Evolutionary conservation across 2,329 filamentous ascomycete genomes (phyloP), one percentile per base, ranked within the genome.

Genomic region (Exophiala alcalophila): DNA sequence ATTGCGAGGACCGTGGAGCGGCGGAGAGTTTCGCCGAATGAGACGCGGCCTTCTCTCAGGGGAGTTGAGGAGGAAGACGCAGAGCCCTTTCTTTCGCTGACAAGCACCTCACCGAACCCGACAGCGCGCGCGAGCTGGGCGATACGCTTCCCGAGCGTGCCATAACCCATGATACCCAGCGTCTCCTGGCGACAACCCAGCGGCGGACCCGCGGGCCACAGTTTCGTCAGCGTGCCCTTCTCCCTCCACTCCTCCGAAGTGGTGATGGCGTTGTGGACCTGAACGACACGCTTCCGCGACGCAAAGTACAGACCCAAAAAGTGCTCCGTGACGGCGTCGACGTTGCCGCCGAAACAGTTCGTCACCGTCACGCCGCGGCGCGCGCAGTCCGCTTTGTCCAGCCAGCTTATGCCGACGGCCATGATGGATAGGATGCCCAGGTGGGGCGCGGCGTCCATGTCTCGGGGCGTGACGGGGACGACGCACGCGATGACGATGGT

Each of bases 271-370:
- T 55, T 39, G 54, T 70, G 61, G 51, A 69, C 56, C 19, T 58
- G 53, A 16, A 69, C 54, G 8, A 71, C 61, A 41, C 61, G 62
- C 40, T 70, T 61, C 36, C 71, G 61, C 5, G 69, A 58, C 4
- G 70, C 68, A 50, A 71, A 72, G 55, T 73, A 74, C 43, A 76
- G 53, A 29, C 65, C 69, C 27, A 76, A 65, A 8, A 71, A 71
- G 61, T 75, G 72, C 54, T 76, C 72, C 20, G 64, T 64, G 7
- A 74, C 71, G 30, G 67, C 59, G 32, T 71, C 65, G 31, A 71
- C 62, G 39, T 74, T 74, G 15, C 70, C 66, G n/a, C 59, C 63
- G 3, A 70, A 69, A 30, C 65, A 69, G 36, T 73, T 72, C 34
- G 63, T 65, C 25, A 76, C 65, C 10, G 63, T 61, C 37, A 76